Evolutionary conservation across 2,329 filamentous ascomycete species (phyloP), one percentile per base, ranked within the genome.

Genomic region (Penicillium sp.): DNA sequence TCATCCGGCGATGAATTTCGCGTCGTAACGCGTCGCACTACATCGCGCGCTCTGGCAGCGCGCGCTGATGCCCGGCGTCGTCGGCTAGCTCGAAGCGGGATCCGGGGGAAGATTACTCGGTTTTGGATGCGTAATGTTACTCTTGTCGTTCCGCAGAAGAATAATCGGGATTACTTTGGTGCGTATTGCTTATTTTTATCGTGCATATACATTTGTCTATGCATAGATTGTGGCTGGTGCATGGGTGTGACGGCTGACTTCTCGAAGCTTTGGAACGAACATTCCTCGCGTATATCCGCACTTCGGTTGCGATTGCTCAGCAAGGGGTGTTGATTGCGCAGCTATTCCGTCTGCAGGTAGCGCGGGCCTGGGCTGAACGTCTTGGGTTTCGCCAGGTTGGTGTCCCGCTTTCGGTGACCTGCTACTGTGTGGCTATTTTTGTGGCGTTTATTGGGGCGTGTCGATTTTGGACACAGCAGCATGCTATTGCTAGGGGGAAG

Each of bases 211-310:
- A 23, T 23, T 23, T 23, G 23, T 23, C 5, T 23, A 3, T 3
- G 3, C 23, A 23, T 23, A 5, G 3, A 3, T 23, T 23, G 23
- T 23, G 23, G 23, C 23, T 23, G 23, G 23, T 23, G 23, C 23
- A 23, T 34, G 13, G 32, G 32, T 34, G 1, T 11, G 3, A 10
- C 54, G 38, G 11, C 55, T 49, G 35, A 58, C 23, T 34, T 44
- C 13, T 27, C 34, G 1, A 63, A 90, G 88, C 88, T 35, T 81
- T 90, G 51, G 87, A 91, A 71, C 79, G 88, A 53, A 91, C 88
- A 16, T 91, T 87, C 66, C 81, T 91, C 16, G 86, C 81, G 29
- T 91, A 90, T 69, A 78, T 90, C 29, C 82, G 88, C 18, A 91
- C 87, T 1, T 89, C 86, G 0, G 72, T 88, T 35, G 79, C 82